Conservation (phyloP, 306 rosid species). For the Albizia julibrissin region DNA sequence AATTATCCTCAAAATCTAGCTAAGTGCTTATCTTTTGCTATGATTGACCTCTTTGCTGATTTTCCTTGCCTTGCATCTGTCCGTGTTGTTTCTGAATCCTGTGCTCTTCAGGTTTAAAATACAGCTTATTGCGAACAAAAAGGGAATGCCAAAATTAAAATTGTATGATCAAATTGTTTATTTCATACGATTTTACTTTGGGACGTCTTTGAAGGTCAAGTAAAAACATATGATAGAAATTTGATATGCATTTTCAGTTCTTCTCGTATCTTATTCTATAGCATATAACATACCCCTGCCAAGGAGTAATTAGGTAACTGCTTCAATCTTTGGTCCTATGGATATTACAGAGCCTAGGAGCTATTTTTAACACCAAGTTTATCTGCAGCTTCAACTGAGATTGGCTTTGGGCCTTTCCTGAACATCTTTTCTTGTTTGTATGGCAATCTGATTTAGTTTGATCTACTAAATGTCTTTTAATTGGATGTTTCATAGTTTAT, state of each 20-base stretch:
- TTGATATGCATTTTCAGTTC: neutral
- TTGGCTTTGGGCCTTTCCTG: neutral
- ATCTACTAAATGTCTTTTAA: neutral
- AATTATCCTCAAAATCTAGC: slow-evolving; percentile 27
- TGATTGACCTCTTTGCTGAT: slow-evolving; percentile 47
- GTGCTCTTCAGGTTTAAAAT: slow-evolving; percentile 5
- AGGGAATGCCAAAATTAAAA: neutral
- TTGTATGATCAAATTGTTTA: slow-evolving; percentile 1
- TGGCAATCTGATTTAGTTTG: neutral
- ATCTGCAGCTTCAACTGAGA: neutral
- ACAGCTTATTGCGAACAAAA: neutral
- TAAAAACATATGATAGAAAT: neutral
- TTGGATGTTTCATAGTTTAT: neutral
- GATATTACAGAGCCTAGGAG: neutral
- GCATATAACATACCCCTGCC: neutral
- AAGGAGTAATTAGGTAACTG: neutral
- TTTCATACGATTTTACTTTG: neutral
- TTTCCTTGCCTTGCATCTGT: slow-evolving; percentile 62
- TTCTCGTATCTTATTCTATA: neutral
- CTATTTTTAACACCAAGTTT: neutral
- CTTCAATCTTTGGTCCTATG: slow-evolving; percentile 1
- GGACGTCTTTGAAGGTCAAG: neutral
- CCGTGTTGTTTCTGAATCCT: slow-evolving; percentile 5
- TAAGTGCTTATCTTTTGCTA: slow-evolving; percentile 38
- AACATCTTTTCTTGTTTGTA: neutral